phyloP scores from a whole-genome alignment of 345 rosid genomes.

The Syzygium grande region DNA sequence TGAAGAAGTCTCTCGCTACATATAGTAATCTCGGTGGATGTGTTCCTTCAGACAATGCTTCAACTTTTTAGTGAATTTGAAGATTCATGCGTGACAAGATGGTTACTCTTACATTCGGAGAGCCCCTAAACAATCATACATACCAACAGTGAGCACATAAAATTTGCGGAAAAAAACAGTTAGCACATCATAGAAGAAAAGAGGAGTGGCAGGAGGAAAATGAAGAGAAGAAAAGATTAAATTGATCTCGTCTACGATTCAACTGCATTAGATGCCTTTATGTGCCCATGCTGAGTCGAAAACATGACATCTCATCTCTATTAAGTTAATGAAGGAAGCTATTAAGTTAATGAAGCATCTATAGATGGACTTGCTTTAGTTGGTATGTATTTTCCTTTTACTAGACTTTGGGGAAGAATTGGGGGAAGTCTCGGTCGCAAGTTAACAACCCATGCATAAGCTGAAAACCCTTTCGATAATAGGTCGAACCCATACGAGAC shows the following conservation, averaged over 20 bases:
- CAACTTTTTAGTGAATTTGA: background rate
- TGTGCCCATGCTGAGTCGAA: background rate
- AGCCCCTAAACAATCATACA: background rate
- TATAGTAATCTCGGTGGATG: background rate
- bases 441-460: background rate
- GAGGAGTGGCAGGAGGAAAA: background rate
- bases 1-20: background rate
- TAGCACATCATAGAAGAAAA: background rate
- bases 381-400: background rate
- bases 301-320: background rate
- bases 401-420: background rate
- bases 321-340: background rate
- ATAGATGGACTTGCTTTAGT: background rate
- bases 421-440: background rate
- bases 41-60: background rate
- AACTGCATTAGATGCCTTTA: background rate
- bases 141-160: background rate
- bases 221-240: background rate
- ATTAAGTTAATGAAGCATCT: background rate
- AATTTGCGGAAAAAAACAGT: background rate
- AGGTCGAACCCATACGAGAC: background rate
- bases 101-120: background rate
- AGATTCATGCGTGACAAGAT: background rate
- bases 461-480: background rate
- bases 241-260: background rate